Conservation (phyloP, 768 basidiomycete species). For the Postia placenta region DNA sequence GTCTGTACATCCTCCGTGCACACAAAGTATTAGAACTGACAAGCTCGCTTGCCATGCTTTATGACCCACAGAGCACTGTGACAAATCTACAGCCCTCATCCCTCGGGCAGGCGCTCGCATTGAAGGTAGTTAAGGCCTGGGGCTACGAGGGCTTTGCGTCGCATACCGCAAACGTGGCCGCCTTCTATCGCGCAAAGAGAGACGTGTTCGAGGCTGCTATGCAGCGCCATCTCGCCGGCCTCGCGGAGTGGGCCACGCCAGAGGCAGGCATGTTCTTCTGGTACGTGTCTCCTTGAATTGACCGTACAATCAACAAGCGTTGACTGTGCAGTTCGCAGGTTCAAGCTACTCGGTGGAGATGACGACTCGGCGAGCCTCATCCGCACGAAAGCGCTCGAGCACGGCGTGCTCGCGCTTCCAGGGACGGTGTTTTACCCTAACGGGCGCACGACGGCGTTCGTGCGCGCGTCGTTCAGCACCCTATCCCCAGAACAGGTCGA, state of each 20-base stretch:
- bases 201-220: conserved; percentile 76
- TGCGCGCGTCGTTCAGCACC: conserved; percentile 79
- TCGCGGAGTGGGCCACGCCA: conserved; percentile 68
- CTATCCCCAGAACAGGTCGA: conserved; percentile 62
- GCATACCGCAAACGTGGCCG: conserved; percentile 65
- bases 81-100: conserved; percentile 64
- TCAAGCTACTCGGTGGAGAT: conserved; percentile 48
- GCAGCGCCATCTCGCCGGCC: conserved; percentile 66
- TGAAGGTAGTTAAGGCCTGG: conserved; percentile 60
- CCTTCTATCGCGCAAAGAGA: conserved; percentile 67
- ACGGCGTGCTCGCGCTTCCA: conserved; percentile 86
- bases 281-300: conserved; percentile 30
- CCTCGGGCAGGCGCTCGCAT: conserved; percentile 57
- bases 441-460: conserved; percentile 62
- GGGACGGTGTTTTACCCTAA: conserved; percentile 79
- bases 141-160: conserved; percentile 67
- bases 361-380: conserved; percentile 69
- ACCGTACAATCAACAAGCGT: background rate
- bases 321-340: conserved; percentile 40
- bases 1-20: conserved; percentile 33
- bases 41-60: background rate
- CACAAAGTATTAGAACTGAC: background rate
- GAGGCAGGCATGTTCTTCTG: conserved; percentile 90
- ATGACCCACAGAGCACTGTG: conserved; percentile 46
- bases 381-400: conserved; percentile 64